Percentiles rank a stretch among this genome's conserved stretches.
Evolutionary conservation across 1,284 basidiomycete species (phyloP).

Genomic region (Fistulinella staudtii): DNA sequence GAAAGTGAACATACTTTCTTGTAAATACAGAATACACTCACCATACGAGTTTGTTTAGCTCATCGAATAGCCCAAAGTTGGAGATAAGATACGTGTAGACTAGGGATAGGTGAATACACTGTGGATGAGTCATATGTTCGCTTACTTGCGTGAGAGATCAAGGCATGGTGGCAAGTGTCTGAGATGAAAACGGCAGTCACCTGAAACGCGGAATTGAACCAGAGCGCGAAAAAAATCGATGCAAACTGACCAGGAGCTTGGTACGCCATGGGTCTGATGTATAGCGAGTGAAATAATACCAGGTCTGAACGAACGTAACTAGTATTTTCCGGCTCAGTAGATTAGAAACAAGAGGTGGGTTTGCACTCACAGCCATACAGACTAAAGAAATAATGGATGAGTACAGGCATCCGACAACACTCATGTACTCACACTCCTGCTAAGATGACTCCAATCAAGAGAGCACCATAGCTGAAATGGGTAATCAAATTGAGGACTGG

Average conservation of each 20-base stretch:
- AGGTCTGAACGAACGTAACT: conserved; percentile 56
- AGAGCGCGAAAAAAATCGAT: neutral
- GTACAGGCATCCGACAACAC: neutral
- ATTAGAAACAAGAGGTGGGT: neutral
- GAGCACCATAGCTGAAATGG: neutral
- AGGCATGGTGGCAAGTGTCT: conserved; percentile 51
- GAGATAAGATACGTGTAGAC: conserved; percentile 55
- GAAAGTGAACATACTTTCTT: neutral
- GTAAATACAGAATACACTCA: conserved; percentile 21
- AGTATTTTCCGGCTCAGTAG: neutral
- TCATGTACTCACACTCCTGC: neutral
- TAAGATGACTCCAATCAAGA: neutral
- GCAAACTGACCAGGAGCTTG: conserved; percentile 38
- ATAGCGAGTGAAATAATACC: conserved; percentile 50
- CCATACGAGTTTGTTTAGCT: conserved; percentile 44
- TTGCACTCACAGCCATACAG: conserved; percentile 47
- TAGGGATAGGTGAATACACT: conserved; percentile 17
- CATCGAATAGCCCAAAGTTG: conserved; percentile 38
- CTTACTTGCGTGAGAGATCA: conserved; percentile 53
- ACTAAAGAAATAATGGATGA: conserved; percentile 25
- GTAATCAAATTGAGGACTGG: too few relatives aligned
- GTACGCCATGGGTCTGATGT: conserved; percentile 44
- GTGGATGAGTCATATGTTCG: neutral
- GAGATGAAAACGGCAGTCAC: conserved; percentile 44
- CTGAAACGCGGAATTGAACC: conserved; percentile 26